phyloP scores from a whole-genome alignment of 2,329 filamentous ascomycete species.

The Penicillium sp. region DNA sequence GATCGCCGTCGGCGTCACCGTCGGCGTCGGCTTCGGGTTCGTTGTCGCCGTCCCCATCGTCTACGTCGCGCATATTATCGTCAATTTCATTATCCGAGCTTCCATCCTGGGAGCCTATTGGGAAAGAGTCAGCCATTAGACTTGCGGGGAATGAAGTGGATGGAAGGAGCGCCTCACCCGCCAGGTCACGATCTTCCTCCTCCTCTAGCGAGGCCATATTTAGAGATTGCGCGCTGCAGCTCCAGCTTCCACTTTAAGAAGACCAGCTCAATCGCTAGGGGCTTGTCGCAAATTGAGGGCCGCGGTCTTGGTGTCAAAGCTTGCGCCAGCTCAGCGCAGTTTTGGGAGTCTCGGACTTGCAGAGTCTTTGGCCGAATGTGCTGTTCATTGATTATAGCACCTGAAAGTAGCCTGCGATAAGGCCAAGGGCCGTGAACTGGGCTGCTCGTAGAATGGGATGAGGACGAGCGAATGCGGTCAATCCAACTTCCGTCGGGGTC shows the following conservation, averaged over 20 bases:
- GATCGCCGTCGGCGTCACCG: slow-evolving; percentile 16
- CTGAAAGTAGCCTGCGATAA: background rate
- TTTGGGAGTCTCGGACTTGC: too few relatives aligned
- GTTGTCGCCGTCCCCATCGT: slow-evolving; percentile 36
- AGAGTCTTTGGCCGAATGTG: too few relatives aligned
- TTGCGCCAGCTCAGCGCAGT: too few relatives aligned
- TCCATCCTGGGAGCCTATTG: slow-evolving; percentile 44
- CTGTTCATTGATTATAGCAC: too few relatives aligned
- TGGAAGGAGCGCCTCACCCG: slow-evolving; percentile 25
- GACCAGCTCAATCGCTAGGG: too few relatives aligned
- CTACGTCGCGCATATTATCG: slow-evolving; percentile 42
- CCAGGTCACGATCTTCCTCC: slow-evolving; percentile 42
- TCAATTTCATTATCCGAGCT: slow-evolving; percentile 47
- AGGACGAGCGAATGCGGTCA: slow-evolving; percentile 5
- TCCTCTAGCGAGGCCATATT: slow-evolving; percentile 34
- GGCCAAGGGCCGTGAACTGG: background rate
- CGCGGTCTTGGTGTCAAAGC: too few relatives aligned
- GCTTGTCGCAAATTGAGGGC: too few relatives aligned
- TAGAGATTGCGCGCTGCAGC: background rate
- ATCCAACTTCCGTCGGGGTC: slow-evolving; percentile 2
- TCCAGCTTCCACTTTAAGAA: background rate
- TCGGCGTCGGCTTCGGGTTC: slow-evolving; percentile 36
- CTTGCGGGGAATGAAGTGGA: slow-evolving; percentile 1
- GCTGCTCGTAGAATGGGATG: background rate
- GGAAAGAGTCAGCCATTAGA: slow-evolving; percentile 3